Base-by-base conservation (phyloP, 148 eudicot genomes). In the Gaultheria prostrata region DNA sequence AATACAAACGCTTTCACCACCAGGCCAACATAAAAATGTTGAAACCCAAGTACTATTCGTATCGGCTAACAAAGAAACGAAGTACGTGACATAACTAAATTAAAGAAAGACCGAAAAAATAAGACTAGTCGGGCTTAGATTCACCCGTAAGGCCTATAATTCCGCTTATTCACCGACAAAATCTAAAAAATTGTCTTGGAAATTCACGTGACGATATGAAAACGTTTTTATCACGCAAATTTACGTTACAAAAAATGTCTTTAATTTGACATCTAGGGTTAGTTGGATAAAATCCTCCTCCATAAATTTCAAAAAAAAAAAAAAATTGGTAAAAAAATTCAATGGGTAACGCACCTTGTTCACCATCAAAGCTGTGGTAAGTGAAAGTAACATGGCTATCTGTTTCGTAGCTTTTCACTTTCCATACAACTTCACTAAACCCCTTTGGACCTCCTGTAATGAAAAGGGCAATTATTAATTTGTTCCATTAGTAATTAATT, bases 361-460 rank as follows among this genome's bases (percentile, higher is more conserved):
- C 91, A 15, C 93, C 93, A 78, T 91, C 93, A n/a, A 24, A 30
- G 82, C 91, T 91, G 43, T 83, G 9, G 76, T 89, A 89, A 26
- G 86, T 65, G 80, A 91, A 85, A 0, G 93, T 87, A 30, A 91
- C 39, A 54, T 89, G 88, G 63, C 87, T 86, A 49, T 85, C 82
- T 35, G 80, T 18, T 11, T 65, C 76, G 82, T 89, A 73, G 30
- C 71, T 70, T 75, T 82, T 4, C 48, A 91, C 86, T 0, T 59
- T 85, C 93, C 93, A 91, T 43, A 88, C 53, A 8, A 87, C 90
- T 24, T 85, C 79, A 72, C 89, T 84, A 82, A 86, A 92, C 86
- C 98, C 98, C 46, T 49, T 89, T 6, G 56, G 81, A 59, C 98
- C 98, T 32, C 98, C 96, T 94, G 71, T 49, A 15, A 39, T 8